A percentile compares a stretch with the other conserved stretches of the same genome.
These are phyloP conservation scores for Wickerhamiella nectarea DNA, from an alignment of 805 yeast genomes.

Conservation along the genomic window DNA sequence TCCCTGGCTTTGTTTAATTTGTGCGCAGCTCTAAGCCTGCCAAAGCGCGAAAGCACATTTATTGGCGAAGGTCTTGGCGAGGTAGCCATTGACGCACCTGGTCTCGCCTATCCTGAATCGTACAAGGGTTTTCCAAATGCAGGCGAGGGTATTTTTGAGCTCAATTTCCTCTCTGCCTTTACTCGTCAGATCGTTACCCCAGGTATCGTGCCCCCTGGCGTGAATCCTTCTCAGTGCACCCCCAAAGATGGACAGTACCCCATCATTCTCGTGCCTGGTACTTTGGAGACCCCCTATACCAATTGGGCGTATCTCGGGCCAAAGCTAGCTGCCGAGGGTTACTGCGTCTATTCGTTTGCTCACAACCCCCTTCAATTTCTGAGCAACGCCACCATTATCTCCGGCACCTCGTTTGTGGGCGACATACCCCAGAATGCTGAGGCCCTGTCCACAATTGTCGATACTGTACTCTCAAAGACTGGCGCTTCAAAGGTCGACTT, in stretches of 20 bases:
- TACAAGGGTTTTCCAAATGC: conserved; percentile 3
- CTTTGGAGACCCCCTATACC: conserved; percentile 2
- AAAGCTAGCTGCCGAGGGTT: conserved; percentile 1
- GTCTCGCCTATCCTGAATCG: background rate
- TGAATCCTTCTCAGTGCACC: background rate
- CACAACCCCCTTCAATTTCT: conserved; percentile 1
- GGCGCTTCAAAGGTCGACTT: conserved; percentile 3
- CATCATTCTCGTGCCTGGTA: conserved; percentile 2
- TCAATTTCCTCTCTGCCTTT: background rate
- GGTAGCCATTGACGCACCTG: conserved; percentile 1
- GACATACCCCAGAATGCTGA: conserved; percentile 1
- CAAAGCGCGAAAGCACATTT: background rate
- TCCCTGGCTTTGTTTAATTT: background rate
- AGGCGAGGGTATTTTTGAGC: background rate
- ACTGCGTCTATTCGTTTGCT: conserved; percentile 4
- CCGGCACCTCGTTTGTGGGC: background rate
- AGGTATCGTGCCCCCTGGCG: conserved; percentile 1
- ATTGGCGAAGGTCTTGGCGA: background rate
- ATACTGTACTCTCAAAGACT: background rate
- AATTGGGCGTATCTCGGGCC: conserved; percentile 4
- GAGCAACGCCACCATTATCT: background rate
- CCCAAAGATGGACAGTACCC: conserved; percentile 4
- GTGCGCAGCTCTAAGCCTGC: background rate
- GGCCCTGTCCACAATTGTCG: background rate
- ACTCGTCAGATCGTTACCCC: background rate